A percentile compares a stretch with the other conserved stretches of the same genome.
Conservation (phyloP, 768 basidiomycete genomes). For the Dioszegia crocea region DNA sequence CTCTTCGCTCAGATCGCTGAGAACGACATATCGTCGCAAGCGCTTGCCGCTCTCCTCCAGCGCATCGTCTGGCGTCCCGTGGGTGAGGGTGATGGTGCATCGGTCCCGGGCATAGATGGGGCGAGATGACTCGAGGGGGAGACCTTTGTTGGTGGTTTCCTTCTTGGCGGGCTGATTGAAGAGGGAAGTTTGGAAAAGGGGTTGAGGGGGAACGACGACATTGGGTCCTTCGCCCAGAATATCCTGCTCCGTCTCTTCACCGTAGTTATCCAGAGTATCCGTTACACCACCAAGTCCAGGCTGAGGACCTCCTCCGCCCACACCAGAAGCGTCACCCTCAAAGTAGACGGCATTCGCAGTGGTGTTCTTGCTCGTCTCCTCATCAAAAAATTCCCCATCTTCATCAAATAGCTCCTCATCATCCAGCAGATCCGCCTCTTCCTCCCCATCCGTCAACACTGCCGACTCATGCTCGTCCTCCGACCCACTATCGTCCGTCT, state of each 20-base stretch:
- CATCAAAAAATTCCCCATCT: slow-evolving; percentile 62
- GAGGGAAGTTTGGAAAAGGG: slow-evolving; percentile 25
- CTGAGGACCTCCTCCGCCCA: slow-evolving; percentile 23
- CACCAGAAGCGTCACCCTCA: slow-evolving; percentile 42
- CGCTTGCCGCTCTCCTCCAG: slow-evolving; percentile 59
- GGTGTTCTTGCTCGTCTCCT: slow-evolving; percentile 80
- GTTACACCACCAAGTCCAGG: slow-evolving; percentile 3
- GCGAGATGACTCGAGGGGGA: slow-evolving; percentile 61
- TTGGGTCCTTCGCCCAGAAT: slow-evolving; percentile 72
- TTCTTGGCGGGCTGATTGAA: slow-evolving; percentile 16
- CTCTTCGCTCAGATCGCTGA: slow-evolving; percentile 93
- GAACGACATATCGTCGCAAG: slow-evolving; percentile 72
- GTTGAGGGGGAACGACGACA: slow-evolving; percentile 44
- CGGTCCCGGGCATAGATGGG: slow-evolving; percentile 86
- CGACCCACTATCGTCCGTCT: slow-evolving; percentile 23
- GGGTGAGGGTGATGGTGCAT: slow-evolving; percentile 81
- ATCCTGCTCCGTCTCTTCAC: slow-evolving; percentile 62
- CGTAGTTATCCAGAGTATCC: slow-evolving; percentile 38
- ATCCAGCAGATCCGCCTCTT: slow-evolving; percentile 53
- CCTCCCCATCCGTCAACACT: slow-evolving; percentile 38
- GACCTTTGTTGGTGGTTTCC: slow-evolving; percentile 27
- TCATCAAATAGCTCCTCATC: slow-evolving; percentile 40
- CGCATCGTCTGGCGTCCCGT: slow-evolving; percentile 67
- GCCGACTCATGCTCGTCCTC: slow-evolving; percentile 25
- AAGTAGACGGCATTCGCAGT: slow-evolving; percentile 61